Evolutionary conservation across 2,329 filamentous ascomycete genomes (phyloP).

Genomic region (Pseudomassariella vexata): DNA sequence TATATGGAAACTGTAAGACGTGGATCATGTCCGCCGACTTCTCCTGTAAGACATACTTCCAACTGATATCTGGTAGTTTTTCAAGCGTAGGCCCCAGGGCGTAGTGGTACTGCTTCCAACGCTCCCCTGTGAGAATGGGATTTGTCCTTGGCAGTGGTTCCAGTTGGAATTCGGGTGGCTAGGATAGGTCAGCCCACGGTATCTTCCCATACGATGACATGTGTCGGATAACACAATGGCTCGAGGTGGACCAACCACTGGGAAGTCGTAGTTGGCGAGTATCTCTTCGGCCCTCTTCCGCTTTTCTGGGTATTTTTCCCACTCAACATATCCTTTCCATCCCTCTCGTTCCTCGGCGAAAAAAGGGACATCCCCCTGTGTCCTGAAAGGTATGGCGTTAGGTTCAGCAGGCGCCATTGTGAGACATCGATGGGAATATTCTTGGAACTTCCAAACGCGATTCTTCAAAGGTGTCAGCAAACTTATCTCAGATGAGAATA

Average conservation of each 20-base stretch:
- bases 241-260: conserved; percentile 22
- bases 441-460: too few species aligned
- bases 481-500: too few species aligned
- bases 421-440: too few species aligned
- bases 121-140: conserved; percentile 48
- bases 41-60: conserved; percentile 48
- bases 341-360: conserved; percentile 6
- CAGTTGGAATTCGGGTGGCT: conserved; percentile 50
- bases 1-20: conserved; percentile 58
- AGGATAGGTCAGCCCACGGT: conserved; percentile 16
- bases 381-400: conserved; percentile 3
- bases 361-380: conserved; percentile 1
- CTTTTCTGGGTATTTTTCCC: conserved; percentile 66
- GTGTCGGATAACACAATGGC: too few species aligned
- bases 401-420: conserved; percentile 6
- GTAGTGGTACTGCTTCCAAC: conserved; percentile 54
- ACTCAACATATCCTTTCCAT: conserved; percentile 52
- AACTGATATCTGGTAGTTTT: conserved; percentile 50
- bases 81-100: conserved; percentile 41
- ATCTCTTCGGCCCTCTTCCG: conserved; percentile 53
- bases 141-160: conserved; percentile 50
- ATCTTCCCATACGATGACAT: conserved; percentile 7
- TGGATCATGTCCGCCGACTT: conserved; percentile 58
- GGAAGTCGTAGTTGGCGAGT: conserved; percentile 44
- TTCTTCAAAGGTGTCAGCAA: too few species aligned